phyloP scores from a whole-genome alignment of 2,329 filamentous ascomycete genomes.

The Fusarium annulatum region DNA sequence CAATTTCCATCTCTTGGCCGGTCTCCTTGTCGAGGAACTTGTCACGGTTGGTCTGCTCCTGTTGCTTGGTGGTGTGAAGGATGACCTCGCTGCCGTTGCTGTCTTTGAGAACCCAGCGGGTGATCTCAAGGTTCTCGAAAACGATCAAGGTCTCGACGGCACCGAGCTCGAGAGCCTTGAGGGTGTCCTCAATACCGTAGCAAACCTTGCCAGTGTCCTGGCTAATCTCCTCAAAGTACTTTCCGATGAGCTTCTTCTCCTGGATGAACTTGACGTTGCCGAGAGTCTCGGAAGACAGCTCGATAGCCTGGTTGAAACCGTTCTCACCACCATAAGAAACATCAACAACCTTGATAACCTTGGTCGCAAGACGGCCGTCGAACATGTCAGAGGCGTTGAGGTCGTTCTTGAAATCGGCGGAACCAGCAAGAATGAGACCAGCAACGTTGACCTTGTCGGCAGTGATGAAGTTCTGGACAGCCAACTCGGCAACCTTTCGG shows the following conservation, averaged over 20 bases:
- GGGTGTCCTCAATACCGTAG: constrained; percentile 97
- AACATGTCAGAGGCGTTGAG: constrained; percentile 98
- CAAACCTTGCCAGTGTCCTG: constrained; percentile 97
- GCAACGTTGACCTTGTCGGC: constrained; percentile 98
- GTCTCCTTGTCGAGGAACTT: constrained; percentile 96
- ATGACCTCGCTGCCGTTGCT: constrained; percentile 77
- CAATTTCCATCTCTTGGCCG: constrained; percentile 96
- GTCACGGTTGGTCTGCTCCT: constrained; percentile 77
- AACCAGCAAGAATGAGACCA: constrained; percentile 94
- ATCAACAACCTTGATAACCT: constrained; percentile 99
- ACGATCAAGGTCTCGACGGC: constrained; percentile 95
- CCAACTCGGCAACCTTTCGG: constrained; percentile 96
- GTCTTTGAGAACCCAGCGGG: constrained; percentile 88
- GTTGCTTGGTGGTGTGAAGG: constrained; percentile 86
- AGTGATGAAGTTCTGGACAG: constrained; percentile 99
- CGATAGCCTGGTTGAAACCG: constrained; percentile 99
- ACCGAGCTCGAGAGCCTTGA: constrained; percentile 96
- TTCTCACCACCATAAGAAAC: constrained; percentile 99
- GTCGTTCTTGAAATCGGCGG: constrained; percentile 99
- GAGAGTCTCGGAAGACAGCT: constrained; percentile 92
- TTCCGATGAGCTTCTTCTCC: constrained; percentile 99
- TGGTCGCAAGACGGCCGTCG: constrained; percentile 87
- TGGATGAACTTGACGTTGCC: constrained; percentile 99
- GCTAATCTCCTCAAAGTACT: constrained; percentile 99
- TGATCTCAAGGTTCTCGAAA: constrained; percentile 96